These are phyloP conservation scores for Adansonia grandidieri DNA, from an alignment of 441 rosid species.

Conservation along the genomic window DNA sequence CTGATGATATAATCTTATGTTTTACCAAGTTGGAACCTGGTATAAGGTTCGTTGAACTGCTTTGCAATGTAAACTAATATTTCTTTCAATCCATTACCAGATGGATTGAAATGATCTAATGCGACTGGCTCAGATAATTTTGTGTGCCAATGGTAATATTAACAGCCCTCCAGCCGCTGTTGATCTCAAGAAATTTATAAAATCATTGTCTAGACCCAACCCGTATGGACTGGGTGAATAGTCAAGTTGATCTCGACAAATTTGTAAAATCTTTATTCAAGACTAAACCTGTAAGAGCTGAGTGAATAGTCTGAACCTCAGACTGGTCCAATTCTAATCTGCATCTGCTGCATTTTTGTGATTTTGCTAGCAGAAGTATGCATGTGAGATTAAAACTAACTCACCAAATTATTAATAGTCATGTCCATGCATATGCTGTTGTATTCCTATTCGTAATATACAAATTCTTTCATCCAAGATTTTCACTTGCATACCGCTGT, in stretches of 20 bases:
- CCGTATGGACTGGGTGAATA: no score
- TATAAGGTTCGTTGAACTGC: not conserved
- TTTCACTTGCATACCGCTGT: not conserved
- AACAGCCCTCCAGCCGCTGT: conserved; percentile 79
- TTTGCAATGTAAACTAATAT: conserved; percentile 8
- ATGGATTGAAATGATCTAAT: conserved; percentile 61
- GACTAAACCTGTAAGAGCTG: no score
- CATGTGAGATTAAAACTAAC: not conserved
- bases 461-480: not conserved
- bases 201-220: no score
- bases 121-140: conserved; percentile 67
- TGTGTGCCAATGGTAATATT: conserved; percentile 68
- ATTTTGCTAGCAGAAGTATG: not conserved
- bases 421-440: not conserved
- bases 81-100: conserved; percentile 42
- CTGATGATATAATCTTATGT: not conserved
- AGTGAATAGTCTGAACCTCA: no score
- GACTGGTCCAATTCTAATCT: not conserved
- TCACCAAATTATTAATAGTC: not conserved
- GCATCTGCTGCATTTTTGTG: not conserved
- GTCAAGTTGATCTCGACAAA: no score
- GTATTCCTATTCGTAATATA: not conserved
- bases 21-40: no score
- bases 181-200: conserved; percentile 56
- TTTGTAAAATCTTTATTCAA: no score